These are phyloP conservation scores for Brassica carinata DNA, from an alignment of 345 rosid species.

Conservation along the genomic window DNA sequence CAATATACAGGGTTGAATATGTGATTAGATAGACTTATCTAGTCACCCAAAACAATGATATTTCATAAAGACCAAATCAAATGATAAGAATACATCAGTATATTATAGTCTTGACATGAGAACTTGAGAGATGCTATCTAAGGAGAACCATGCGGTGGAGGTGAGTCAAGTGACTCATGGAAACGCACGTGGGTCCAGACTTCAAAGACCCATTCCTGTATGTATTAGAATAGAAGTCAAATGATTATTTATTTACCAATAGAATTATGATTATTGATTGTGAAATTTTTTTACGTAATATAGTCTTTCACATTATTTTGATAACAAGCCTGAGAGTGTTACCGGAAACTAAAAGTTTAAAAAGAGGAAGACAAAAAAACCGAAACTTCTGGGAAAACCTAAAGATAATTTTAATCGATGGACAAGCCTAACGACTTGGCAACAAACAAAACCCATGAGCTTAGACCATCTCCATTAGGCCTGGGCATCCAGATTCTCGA, in stretches of 20 bases:
- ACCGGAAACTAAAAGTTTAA: too few species aligned
- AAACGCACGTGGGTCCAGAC: background rate
- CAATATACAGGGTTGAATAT: constrained; percentile 15
- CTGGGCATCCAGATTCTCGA: too few species aligned
- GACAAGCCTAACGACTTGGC: too few species aligned
- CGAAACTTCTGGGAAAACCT: too few species aligned
- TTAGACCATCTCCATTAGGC: too few species aligned
- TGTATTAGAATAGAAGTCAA: background rate
- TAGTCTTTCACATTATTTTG: too few species aligned
- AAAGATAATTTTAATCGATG: too few species aligned
- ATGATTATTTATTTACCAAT: background rate
- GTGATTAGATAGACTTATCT: constrained; percentile 9
- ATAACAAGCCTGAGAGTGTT: too few species aligned
- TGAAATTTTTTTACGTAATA: too few species aligned
- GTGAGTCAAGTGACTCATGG: background rate
- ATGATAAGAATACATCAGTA: background rate
- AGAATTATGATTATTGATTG: background rate
- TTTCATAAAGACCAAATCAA: background rate
- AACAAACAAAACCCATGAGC: too few species aligned
- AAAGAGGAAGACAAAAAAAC: too few species aligned
- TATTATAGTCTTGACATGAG: background rate
- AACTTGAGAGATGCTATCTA: background rate
- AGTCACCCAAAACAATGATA: background rate
- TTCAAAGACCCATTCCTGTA: constrained; percentile 17
- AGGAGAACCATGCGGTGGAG: background rate